phyloP scores from a whole-genome alignment of 208 protist genomes.

The Trypanosoma mega region DNA sequence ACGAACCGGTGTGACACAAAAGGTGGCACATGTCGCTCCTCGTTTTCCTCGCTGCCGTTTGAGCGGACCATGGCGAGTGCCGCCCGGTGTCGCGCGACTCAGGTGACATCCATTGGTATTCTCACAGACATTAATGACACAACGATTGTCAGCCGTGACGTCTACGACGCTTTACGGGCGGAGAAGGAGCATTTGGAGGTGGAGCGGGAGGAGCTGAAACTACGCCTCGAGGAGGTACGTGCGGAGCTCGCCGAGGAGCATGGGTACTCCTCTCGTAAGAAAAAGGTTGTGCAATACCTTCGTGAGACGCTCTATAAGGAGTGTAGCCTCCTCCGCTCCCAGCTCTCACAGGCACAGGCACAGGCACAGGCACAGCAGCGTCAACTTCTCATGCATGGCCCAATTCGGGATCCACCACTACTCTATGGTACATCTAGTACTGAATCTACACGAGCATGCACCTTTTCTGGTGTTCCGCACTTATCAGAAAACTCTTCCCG shows the following conservation, averaged over 20 bases:
- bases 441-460: not conserved
- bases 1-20: too few relatives aligned
- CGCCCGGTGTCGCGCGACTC: slow-evolving; percentile 30
- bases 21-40: too few relatives aligned
- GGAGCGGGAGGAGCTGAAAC: slow-evolving; percentile 51
- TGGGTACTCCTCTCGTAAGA: slow-evolving; percentile 52
- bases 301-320: slow-evolving; percentile 80
- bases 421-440: not conserved
- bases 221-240: slow-evolving; percentile 29
- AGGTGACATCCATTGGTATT: slow-evolving; percentile 50
- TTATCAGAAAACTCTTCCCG: too few relatives aligned
- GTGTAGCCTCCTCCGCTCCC: slow-evolving; percentile 74
- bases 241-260: slow-evolving; percentile 57
- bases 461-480: too few relatives aligned
- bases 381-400: not conserved
- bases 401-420: too few relatives aligned
- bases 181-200: slow-evolving; percentile 42
- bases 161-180: slow-evolving; percentile 44
- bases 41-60: too few relatives aligned
- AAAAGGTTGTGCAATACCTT: slow-evolving; percentile 74
- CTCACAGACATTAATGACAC: slow-evolving; percentile 70
- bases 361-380: slow-evolving; percentile 6
- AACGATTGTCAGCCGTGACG: slow-evolving; percentile 42
- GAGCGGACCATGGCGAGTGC: too few relatives aligned
- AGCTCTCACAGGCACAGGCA: slow-evolving; percentile 56